Evolutionary conservation across 176 grass and related monocot genomes (phyloP), one percentile per base, ranked within the genome.

Genomic region (Alopecurus myosuroides): DNA sequence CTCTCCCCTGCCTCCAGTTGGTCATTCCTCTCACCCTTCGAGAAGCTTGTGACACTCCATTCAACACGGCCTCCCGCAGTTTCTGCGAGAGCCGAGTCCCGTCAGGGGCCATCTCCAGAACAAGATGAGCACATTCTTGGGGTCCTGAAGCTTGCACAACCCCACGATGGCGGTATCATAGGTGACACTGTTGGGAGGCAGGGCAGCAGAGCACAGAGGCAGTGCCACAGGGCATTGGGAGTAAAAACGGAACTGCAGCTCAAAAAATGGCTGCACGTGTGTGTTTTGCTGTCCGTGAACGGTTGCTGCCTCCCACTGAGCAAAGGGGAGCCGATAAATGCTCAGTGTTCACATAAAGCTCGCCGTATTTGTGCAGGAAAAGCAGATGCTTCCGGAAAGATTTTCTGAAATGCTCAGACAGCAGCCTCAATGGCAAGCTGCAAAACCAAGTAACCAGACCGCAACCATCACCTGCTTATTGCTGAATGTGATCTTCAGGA

Each of bases 131-230:
- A 68, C 67, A 41, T 23, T 31, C 45, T 17, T 68, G 37, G 69
- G 44, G 58, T 81, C 76, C 77, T 81, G 82, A 17, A 89, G 82
- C 15, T 77, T 69, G 82, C 82, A 85, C 70, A 85, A 12, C 34
- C 87, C 77, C 13, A 7, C 37, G 48, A 81, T 60, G 77, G 77
- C 60, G 39, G 49, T 34, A 13, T 69, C 46, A 77, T 80, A 89
- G 46, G 77, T 80, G 48, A 19, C 58, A 29, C 51, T 39, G 82
- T 89, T 70, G 69, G 87, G 77, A 46, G 12, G 44, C 44, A 46
- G 44, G 3, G 44, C 82, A 80, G 25, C 82, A 46, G 45, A 85
- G 36, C 35, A 89, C 70, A 61, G 82, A 80, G 19, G 82, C 70
- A 23, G 82, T 61, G 60, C 77, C 77, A 23, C 82, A 35, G 22